These are phyloP conservation scores for Tolypocladium capitatum DNA, from an alignment of 2,329 filamentous ascomycete genomes.

Conservation along the genomic window DNA sequence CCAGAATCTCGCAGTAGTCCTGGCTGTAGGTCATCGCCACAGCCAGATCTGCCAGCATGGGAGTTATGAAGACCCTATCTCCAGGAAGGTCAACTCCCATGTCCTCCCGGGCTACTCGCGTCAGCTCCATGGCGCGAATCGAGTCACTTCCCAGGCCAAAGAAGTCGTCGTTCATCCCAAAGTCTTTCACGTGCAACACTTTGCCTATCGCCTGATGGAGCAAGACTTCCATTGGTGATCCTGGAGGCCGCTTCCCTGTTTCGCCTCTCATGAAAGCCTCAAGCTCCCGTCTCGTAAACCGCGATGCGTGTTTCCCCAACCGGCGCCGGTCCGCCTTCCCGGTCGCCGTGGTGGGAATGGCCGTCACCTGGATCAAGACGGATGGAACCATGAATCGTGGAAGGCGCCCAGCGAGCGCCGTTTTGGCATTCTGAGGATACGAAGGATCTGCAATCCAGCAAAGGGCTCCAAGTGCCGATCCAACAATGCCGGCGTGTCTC, in stretches of 20 bases:
- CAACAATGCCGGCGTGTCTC: conserved; percentile 13
- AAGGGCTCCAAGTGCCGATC: conserved; percentile 2
- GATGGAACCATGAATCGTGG: conserved; percentile 12
- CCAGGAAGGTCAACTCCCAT: conserved; percentile 1
- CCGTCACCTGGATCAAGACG: conserved; percentile 4
- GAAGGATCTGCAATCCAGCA: conserved; percentile 12
- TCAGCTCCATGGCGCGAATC: conserved; percentile 28
- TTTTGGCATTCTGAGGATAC: conserved; percentile 2
- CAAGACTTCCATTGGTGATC: not conserved
- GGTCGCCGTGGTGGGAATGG: conserved; percentile 6
- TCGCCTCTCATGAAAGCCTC: not conserved
- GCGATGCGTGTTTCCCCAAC: not conserved
- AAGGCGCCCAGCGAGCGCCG: not conserved
- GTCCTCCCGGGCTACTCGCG: conserved; percentile 18
- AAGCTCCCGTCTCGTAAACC: not conserved
- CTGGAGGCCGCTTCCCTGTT: not conserved
- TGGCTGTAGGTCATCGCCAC: not conserved
- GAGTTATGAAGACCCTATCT: conserved; percentile 3
- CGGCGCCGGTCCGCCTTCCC: conserved; percentile 10
- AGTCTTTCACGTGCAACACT: conserved; percentile 3
- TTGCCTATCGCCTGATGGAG: not conserved
- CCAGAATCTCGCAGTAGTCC: not conserved
- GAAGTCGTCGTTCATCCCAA: conserved; percentile 22
- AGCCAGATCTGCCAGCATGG: conserved; percentile 2
- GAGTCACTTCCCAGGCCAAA: conserved; percentile 31